A percentile compares a stretch with the other conserved stretches of the same genome.
Evolutionary conservation across 108 stramenopile species (phyloP).

Genomic region (Poteriospumella lacustris): DNA sequence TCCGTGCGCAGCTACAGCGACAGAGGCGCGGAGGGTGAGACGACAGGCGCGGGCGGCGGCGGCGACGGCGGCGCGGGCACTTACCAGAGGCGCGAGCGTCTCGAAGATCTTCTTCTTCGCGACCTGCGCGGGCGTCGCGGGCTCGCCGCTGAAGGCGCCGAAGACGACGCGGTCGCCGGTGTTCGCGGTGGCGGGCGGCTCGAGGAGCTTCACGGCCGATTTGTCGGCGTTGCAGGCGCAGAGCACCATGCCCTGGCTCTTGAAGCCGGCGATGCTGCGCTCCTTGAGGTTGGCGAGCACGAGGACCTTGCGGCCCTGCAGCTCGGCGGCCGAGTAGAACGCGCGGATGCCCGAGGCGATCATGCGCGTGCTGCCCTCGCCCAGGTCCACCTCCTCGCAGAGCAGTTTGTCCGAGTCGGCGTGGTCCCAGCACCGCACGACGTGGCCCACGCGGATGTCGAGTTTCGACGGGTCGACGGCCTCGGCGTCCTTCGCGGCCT

Average conservation of each 20-base stretch:
- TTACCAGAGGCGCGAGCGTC: slow-evolving; percentile 72
- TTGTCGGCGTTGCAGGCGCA: slow-evolving; percentile 70
- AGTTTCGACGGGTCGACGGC: slow-evolving; percentile 39
- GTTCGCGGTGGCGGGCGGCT: slow-evolving; percentile 79
- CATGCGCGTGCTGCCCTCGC: slow-evolving; percentile 65
- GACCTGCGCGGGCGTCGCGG: slow-evolving; percentile 70
- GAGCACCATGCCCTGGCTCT: slow-evolving; percentile 93
- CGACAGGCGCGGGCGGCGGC: too few species aligned
- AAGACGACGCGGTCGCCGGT: slow-evolving; percentile 83
- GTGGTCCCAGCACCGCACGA: slow-evolving; percentile 90
- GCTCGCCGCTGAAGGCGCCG: slow-evolving; percentile 72
- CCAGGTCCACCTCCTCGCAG: slow-evolving; percentile 95
- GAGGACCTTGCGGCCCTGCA: slow-evolving; percentile 75
- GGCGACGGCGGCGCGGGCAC: slow-evolving; percentile 69
- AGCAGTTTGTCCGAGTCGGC: slow-evolving; percentile 90
- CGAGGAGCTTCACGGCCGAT: slow-evolving; percentile 80
- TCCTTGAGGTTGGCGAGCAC: slow-evolving; percentile 94
- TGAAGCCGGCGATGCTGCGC: slow-evolving; percentile 89
- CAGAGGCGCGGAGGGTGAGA: too few species aligned
- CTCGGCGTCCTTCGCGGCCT: slow-evolving; percentile 60
- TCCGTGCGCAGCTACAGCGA: not conserved
- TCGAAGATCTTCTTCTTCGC: slow-evolving; percentile 96
- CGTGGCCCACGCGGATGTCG: slow-evolving; percentile 84
- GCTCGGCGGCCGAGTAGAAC: slow-evolving; percentile 77
- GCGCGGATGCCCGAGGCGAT: slow-evolving; percentile 79